A percentile compares a stretch with the other conserved stretches of the same genome.
phyloP scores from a whole-genome alignment of 2,329 filamentous ascomycete genomes.

The Chaetomiaceae sp. region DNA sequence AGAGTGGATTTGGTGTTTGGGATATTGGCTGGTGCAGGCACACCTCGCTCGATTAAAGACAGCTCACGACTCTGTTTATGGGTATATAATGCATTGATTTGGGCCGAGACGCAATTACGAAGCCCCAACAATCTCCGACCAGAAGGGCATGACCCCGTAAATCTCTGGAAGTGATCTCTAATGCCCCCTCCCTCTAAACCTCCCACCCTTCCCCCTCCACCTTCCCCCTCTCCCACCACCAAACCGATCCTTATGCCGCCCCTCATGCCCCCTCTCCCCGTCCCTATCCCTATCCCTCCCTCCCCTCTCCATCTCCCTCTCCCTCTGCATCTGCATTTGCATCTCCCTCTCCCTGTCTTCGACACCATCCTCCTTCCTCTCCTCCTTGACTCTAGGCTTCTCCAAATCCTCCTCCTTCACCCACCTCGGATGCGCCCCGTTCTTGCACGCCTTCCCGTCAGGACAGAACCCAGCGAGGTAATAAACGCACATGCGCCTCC shows the following conservation, averaged over 20 bases:
- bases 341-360: conserved; percentile 34
- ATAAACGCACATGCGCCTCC: conserved; percentile 73
- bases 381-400: conserved; percentile 67
- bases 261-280: conserved; percentile 23
- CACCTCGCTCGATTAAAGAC: conserved; percentile 7
- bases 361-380: conserved; percentile 53
- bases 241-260: conserved; percentile 32
- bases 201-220: conserved; percentile 31
- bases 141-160: not conserved
- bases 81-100: conserved; percentile 3
- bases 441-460: conserved; percentile 64
- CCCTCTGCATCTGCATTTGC: conserved; percentile 30
- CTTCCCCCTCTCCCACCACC: conserved; percentile 33
- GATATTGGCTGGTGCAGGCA: conserved; percentile 9
- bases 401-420: conserved; percentile 60
- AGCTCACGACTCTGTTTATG: conserved; percentile 11
- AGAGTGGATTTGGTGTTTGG: not conserved
- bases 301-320: conserved; percentile 23
- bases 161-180: not conserved
- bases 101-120: not conserved
- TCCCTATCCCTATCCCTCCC: conserved; percentile 23
- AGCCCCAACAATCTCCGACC: not conserved
- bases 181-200: conserved; percentile 28
- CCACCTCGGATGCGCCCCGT: conserved; percentile 81
- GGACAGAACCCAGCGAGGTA: conserved; percentile 96